Evolutionary conservation across 768 basidiomycete genomes (phyloP).

Genomic region (Suillus brevipes): DNA sequence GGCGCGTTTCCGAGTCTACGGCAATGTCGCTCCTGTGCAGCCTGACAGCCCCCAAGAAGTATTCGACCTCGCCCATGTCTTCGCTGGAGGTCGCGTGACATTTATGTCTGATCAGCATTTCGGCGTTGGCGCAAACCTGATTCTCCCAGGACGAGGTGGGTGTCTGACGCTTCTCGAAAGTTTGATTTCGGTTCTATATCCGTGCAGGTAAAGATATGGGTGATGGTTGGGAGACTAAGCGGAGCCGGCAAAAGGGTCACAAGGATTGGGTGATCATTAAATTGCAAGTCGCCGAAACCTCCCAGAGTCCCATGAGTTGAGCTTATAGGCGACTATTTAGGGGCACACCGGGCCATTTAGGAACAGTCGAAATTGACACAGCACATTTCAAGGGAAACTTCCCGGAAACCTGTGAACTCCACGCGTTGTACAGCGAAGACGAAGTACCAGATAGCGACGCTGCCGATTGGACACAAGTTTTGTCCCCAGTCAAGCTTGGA

Average conservation of each 20-base stretch:
- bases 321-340: conserved; percentile 37
- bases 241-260: conserved; percentile 77
- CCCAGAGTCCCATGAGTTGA: not conserved
- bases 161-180: not conserved
- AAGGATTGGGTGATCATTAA: conserved; percentile 91
- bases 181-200: not conserved
- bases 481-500: conserved; percentile 78
- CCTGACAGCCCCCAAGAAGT: conserved; percentile 46
- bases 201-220: conserved; percentile 81
- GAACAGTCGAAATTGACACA: conserved; percentile 87
- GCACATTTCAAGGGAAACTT: conserved; percentile 96
- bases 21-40: conserved; percentile 66
- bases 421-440: conserved; percentile 45
- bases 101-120: conserved; percentile 94
- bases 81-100: conserved; percentile 84
- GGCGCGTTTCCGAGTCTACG: conserved; percentile 94
- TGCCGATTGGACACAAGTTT: conserved; percentile 67
- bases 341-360: conserved; percentile 71
- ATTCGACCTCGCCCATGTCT: conserved; percentile 90
- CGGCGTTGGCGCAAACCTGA: conserved; percentile 86
- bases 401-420: conserved; percentile 83
- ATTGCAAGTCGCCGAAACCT: conserved; percentile 54
- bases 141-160: conserved; percentile 83
- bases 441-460: conserved; percentile 40
- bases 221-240: conserved; percentile 97